Conservation (phyloP, 1,139 yeast genomes). For the Sugiyamaella castrensis region DNA sequence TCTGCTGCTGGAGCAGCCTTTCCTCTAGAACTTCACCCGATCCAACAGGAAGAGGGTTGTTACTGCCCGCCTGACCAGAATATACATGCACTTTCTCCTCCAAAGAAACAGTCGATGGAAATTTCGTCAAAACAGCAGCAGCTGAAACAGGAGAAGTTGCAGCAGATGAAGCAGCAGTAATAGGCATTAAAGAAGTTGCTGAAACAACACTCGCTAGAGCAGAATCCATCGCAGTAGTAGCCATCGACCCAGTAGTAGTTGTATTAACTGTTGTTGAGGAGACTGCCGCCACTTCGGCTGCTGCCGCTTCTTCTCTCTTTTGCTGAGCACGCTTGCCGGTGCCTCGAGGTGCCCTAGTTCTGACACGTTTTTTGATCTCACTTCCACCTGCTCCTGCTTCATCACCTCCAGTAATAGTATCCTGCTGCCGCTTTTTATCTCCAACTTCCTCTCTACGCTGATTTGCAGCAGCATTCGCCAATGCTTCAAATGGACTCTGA, state of each 20-base stretch:
- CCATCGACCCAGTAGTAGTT: too few species aligned
- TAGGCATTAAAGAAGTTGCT: too few species aligned
- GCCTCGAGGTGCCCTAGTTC: slow-evolving; percentile 14
- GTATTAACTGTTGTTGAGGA: too few species aligned
- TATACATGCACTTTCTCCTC: not conserved
- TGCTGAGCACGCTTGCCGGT: slow-evolving; percentile 12
- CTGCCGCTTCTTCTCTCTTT: slow-evolving; percentile 17
- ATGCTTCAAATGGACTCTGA: slow-evolving; percentile 21
- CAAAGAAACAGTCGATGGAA: slow-evolving; percentile 1
- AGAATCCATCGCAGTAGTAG: too few species aligned
- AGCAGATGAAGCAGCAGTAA: not conserved
- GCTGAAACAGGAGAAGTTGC: not conserved
- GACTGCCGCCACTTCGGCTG: not conserved
- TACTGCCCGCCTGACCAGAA: too few species aligned
- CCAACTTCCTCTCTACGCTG: slow-evolving; percentile 18
- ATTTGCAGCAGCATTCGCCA: slow-evolving; percentile 20
- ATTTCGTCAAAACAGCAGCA: not conserved
- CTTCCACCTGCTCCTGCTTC: not conserved
- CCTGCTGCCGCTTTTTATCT: slow-evolving; percentile 12
- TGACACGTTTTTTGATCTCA: slow-evolving; percentile 15
- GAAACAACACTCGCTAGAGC: too few species aligned
- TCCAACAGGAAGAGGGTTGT: not conserved
- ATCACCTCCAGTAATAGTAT: slow-evolving; percentile 10
- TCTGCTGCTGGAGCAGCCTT: not conserved
- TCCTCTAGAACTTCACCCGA: not conserved